phyloP scores from a whole-genome alignment of 179 eudicot species.

The Sideroxylon spinosum region DNA sequence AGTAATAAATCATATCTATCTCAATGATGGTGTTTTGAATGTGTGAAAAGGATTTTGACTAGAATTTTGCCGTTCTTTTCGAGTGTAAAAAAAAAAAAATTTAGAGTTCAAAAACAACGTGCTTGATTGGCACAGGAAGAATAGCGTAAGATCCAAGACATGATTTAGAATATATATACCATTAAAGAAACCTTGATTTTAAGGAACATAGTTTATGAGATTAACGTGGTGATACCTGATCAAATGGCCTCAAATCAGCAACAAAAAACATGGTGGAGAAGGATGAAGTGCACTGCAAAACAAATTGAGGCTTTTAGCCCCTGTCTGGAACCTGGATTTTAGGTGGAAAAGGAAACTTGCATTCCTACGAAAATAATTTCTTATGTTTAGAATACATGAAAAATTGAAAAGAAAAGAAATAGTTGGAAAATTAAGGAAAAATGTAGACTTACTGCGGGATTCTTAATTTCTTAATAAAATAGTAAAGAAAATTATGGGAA shows the following conservation, averaged over 20 bases:
- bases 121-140: conserved; percentile 13
- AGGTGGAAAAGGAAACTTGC: too few species aligned
- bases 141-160: conserved; percentile 32
- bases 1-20: background rate
- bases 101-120: conserved; percentile 28
- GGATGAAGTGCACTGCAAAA: conserved; percentile 13
- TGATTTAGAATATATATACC: conserved; percentile 10
- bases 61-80: background rate
- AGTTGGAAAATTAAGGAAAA: too few species aligned
- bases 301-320: background rate
- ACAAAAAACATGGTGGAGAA: conserved; percentile 4
- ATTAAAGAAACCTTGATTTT: conserved; percentile 22
- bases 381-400: too few species aligned
- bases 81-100: conserved; percentile 10
- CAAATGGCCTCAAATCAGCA: conserved; percentile 22
- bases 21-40: background rate
- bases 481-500: too few species aligned
- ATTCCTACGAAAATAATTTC: too few species aligned
- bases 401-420: too few species aligned
- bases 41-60: conserved; percentile 10
- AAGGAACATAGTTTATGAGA: conserved; percentile 21
- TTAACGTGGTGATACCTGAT: conserved; percentile 24
- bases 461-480: too few species aligned
- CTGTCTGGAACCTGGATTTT: too few species aligned
- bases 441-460: too few species aligned